phyloP scores from a whole-genome alignment of 176 grass and related monocot genomes.

The Chrysopogon serrulatus region DNA sequence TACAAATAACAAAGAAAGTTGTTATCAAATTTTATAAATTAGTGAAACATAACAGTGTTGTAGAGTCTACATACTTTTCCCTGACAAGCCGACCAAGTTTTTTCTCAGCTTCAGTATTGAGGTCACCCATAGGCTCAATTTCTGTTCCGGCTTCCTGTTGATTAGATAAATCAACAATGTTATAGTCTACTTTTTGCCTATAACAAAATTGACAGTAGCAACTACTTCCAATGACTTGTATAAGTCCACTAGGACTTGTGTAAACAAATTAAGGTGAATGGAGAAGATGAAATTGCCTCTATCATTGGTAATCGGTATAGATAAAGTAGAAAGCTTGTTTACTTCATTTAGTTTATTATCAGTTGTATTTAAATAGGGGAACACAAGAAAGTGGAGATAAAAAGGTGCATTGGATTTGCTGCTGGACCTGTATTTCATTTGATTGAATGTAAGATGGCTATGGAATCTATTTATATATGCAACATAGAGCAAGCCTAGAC shows the following conservation, averaged over 20 bases:
- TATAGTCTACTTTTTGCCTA: background rate
- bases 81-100: conserved; percentile 82
- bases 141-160: conserved; percentile 82
- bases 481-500: background rate
- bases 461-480: background rate
- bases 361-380: background rate
- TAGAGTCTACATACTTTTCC: conserved; percentile 58
- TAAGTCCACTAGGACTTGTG: background rate
- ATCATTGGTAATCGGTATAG: too few relatives aligned
- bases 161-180: conserved; percentile 11
- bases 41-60: background rate
- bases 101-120: conserved; percentile 89
- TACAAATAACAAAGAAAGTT: conserved; percentile 23
- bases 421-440: background rate
- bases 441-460: background rate
- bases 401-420: background rate
- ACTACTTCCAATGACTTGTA: background rate
- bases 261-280: background rate
- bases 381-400: background rate
- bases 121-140: conserved; percentile 89
- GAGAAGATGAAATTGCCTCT: background rate
- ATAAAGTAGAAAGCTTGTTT: too few relatives aligned
- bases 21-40: background rate
- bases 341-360: background rate
- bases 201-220: background rate